Percentiles rank a stretch among this genome's conserved stretches.
phyloP scores from a whole-genome alignment of 768 basidiomycete genomes.

The Boletus rubroflammeus region DNA sequence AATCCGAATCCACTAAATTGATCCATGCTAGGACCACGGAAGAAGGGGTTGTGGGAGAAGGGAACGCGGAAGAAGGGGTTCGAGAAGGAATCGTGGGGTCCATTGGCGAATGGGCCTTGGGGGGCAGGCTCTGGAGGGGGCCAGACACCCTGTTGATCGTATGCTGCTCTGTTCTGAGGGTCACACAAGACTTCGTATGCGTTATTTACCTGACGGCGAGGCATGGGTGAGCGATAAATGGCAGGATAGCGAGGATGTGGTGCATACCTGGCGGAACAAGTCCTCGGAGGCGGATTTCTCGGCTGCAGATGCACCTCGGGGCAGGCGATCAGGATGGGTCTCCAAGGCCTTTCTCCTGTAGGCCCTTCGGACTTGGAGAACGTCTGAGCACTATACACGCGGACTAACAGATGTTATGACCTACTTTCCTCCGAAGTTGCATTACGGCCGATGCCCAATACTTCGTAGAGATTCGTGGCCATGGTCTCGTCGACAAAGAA shows the following conservation, averaged over 20 bases:
- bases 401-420: constrained; percentile 21
- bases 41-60: constrained; percentile 13
- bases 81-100: constrained; percentile 16
- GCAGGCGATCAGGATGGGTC: constrained; percentile 74
- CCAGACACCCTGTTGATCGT: constrained; percentile 72
- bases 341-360: constrained; percentile 68
- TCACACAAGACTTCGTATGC: constrained; percentile 76
- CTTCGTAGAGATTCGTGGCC: constrained; percentile 62
- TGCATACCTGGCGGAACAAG: constrained; percentile 40
- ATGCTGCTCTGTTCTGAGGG: constrained; percentile 55
- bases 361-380: constrained; percentile 63
- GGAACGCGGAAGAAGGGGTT: constrained; percentile 17
- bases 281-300: constrained; percentile 65
- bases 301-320: constrained; percentile 48
- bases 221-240: not conserved
- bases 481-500: constrained; percentile 30
- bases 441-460: constrained; percentile 48
- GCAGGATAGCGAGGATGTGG: not conserved
- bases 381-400: constrained; percentile 3
- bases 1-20: constrained; percentile 27
- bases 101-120: constrained; percentile 13
- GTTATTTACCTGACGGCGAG: constrained; percentile 55
- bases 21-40: constrained; percentile 25
- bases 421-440: constrained; percentile 64
- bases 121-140: constrained; percentile 50